Percentiles rank a stretch among this genome's conserved stretches.
phyloP scores from a whole-genome alignment of 2,329 filamentous ascomycete genomes.

The Diaporthe eres region DNA sequence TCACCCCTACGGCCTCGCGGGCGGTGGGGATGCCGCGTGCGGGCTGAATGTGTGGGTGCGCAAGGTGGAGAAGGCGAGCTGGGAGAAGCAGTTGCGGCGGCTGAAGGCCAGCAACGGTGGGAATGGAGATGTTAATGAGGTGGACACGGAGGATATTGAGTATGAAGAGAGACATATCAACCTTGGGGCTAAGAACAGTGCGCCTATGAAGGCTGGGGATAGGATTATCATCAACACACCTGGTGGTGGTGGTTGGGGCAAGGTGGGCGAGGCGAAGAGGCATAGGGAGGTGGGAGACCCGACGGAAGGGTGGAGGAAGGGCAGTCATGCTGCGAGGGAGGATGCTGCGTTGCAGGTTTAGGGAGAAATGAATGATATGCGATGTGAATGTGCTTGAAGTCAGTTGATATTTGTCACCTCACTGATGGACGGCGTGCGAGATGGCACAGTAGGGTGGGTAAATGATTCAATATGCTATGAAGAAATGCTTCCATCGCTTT shows the following conservation, averaged over 20 bases:
- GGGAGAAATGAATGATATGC: neutral
- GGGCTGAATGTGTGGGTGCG: slow-evolving; percentile 92
- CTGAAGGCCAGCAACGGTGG: slow-evolving; percentile 51
- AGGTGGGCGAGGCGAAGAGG: slow-evolving; percentile 69
- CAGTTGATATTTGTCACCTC: too few species aligned
- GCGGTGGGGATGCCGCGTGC: slow-evolving; percentile 82
- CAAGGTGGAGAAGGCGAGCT: slow-evolving; percentile 72
- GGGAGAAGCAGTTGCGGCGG: slow-evolving; percentile 59
- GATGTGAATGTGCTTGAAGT: too few species aligned
- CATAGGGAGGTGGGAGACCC: slow-evolving; percentile 67
- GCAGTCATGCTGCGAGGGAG: slow-evolving; percentile 69
- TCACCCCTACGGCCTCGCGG: slow-evolving; percentile 85
- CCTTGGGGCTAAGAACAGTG: slow-evolving; percentile 84
- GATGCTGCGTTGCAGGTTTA: slow-evolving; percentile 71
- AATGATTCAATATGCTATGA: neutral
- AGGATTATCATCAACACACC: slow-evolving; percentile 84
- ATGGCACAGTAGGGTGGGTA: neutral
- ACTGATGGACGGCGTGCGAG: too few species aligned
- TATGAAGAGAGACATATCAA: slow-evolving; percentile 77
- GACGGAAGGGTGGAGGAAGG: slow-evolving; percentile 67
- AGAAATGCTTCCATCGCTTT: neutral
- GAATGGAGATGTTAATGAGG: slow-evolving; percentile 43
- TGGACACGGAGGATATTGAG: slow-evolving; percentile 53
- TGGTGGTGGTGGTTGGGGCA: slow-evolving; percentile 84
- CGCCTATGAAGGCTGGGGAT: slow-evolving; percentile 81